Base-by-base conservation (phyloP, 352 stramenopile species). In the Phytopythium kandeliae region DNA sequence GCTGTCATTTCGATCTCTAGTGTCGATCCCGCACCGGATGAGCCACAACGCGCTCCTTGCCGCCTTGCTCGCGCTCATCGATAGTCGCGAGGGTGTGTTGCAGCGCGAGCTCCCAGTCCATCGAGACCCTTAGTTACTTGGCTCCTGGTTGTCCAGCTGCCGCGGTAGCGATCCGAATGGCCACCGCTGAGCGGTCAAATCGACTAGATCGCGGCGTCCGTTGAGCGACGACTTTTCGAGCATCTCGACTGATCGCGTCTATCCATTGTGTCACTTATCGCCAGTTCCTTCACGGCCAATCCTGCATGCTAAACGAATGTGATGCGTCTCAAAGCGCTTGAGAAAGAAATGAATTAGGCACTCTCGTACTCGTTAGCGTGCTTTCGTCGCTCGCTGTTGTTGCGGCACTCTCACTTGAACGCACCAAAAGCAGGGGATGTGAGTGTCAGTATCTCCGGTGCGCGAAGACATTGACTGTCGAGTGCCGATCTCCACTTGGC, bases 381-480 rank as follows among this genome's bases (percentile, higher is more conserved):
- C n/a, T n/a, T n/a, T 35, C 31, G 31, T 35, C 31, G 31, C 10
- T 13, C n/a, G n/a, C n/a, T n/a, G n/a, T n/a, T n/a, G n/a, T n/a
- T n/a, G n/a, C n/a, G n/a, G n/a, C n/a, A n/a, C n/a, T 6, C 10
- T 36, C 26, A 36, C 26, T 38, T 36, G 43, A 37, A 49, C 24
- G 36, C 37, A 17, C 26, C 37, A 7, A 6, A 17, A n/a, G 25
- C 13, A 3, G 24, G n/a, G 28, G 30, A n/a, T 10, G 44, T 40
- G n/a, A 75, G 60, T n/a, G 62, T 61, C 15, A 72, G 41, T 1
- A 47, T 42, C 37, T 57, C 62, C 9, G 62, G 66, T 26, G 63
- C 48, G 43, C 56, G 56, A 60, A 75, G 64, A 40, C 54, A 57
- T 60, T 75, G 59, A 26, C 21, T 58, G 9, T 69, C 59, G 9